Evolutionary conservation across 228 moss, liverwort and hornwort species (phyloP).

Genomic region (Sphagnum fallax): DNA sequence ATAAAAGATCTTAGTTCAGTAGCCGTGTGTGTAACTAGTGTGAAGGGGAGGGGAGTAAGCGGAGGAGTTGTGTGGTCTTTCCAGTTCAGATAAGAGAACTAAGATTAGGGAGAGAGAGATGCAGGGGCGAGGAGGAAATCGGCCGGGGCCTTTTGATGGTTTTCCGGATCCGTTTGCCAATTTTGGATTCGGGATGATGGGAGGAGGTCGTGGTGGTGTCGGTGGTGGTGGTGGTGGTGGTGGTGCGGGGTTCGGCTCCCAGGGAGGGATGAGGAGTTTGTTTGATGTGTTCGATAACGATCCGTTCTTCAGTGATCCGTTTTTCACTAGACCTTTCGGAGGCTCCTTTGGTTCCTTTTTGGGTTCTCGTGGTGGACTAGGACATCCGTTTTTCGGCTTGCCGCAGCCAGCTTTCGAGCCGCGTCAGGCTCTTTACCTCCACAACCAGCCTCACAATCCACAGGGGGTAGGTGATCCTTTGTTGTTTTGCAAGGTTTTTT

Average conservation of each 20-base stretch:
- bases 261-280: slow-evolving; percentile 18
- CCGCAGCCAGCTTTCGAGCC: slow-evolving; percentile 17
- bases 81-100: too few relatives aligned
- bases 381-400: slow-evolving; percentile 3
- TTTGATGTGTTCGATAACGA: slow-evolving; percentile 69
- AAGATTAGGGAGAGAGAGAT: slow-evolving; percentile 5
- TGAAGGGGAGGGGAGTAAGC: too few relatives aligned
- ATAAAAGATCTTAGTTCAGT: too few relatives aligned
- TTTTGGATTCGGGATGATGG: slow-evolving; percentile 30
- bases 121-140: slow-evolving; percentile 31
- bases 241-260: slow-evolving; percentile 29
- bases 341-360: slow-evolving; percentile 57
- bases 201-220: slow-evolving; percentile 10
- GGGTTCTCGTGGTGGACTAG: slow-evolving; percentile 39
- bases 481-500: background rate
- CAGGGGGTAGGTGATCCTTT: slow-evolving; percentile 9
- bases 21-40: too few relatives aligned
- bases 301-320: slow-evolving; percentile 82
- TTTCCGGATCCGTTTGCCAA: slow-evolving; percentile 67
- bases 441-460: slow-evolving; percentile 34
- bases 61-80: too few relatives aligned
- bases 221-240: background rate
- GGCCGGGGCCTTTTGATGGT: slow-evolving; percentile 25
- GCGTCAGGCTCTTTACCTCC: slow-evolving; percentile 27
- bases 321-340: slow-evolving; percentile 75